These are phyloP conservation scores for Eutrema yunnanense DNA, from an alignment of 345 rosid genomes.

Conservation along the genomic window DNA sequence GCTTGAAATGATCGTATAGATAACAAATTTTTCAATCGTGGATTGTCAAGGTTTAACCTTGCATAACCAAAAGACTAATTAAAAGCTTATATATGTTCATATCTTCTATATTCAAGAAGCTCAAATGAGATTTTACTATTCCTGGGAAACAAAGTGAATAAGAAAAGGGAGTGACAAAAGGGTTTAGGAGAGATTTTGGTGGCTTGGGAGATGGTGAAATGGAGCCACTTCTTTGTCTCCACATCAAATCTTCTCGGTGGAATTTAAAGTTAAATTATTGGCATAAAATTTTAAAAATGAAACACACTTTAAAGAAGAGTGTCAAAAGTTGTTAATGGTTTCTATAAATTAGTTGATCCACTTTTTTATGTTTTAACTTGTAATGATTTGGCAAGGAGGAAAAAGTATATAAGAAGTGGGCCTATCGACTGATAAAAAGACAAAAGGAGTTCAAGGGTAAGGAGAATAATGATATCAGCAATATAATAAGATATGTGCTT, in stretches of 20 bases:
- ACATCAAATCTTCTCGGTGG: constrained; percentile 29
- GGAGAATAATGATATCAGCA: constrained; percentile 39
- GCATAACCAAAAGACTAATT: neutral
- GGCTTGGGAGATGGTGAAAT: constrained; percentile 45
- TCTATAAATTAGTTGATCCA: constrained; percentile 31
- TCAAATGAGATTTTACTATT: neutral
- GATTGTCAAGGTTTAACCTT: neutral
- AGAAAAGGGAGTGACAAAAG: constrained; percentile 23
- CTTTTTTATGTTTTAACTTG: constrained; percentile 10
- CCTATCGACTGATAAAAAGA: constrained; percentile 5
- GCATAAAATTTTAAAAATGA: neutral
- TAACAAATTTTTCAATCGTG: neutral
- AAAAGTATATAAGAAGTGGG: constrained; percentile 10
- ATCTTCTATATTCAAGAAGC: neutral
- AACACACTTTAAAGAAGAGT: constrained; percentile 22
- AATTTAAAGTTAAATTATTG: constrained; percentile 24
- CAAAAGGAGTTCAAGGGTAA: constrained; percentile 35
- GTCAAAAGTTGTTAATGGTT: constrained; percentile 20
- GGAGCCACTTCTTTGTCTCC: constrained; percentile 33
- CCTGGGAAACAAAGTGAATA: neutral
- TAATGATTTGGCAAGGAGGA: constrained; percentile 25
- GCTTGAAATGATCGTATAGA: neutral
- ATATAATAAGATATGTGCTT: constrained; percentile 20
- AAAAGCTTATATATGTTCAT: neutral
- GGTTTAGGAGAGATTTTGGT: constrained; percentile 38